phyloP scores from a whole-genome alignment of 345 rosid genomes.

The Citrus mangshanensis region DNA sequence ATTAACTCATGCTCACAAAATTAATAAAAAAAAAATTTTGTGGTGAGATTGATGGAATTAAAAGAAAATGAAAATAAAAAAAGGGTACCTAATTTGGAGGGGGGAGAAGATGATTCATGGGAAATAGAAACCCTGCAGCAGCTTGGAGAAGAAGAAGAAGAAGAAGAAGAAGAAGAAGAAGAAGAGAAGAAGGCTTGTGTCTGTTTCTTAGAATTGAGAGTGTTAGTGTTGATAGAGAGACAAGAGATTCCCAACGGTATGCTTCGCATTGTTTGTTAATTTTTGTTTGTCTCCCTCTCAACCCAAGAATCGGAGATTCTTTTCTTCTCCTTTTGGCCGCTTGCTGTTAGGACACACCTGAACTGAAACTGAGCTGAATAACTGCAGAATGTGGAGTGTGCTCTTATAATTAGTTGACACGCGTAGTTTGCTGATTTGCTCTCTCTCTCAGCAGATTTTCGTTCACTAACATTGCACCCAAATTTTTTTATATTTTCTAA shows the following conservation, averaged over 20 bases:
- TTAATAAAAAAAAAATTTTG: background rate
- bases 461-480: no score
- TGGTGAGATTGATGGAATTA: background rate
- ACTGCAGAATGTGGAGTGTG: background rate
- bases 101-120: constrained; percentile 14
- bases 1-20: background rate
- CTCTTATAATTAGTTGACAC: background rate
- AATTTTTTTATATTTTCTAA: background rate
- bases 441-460: background rate
- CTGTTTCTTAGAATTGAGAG: constrained; percentile 30
- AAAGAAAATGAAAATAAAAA: background rate
- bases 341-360: background rate
- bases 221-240: constrained; percentile 19
- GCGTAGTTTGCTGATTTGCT: background rate
- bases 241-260: constrained; percentile 59
- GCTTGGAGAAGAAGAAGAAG: constrained; percentile 25
- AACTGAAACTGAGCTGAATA: background rate
- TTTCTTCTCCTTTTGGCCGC: background rate
- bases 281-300: constrained; percentile 10
- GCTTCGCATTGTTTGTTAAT: constrained; percentile 57
- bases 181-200: constrained; percentile 26
- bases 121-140: constrained; percentile 31
- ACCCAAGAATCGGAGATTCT: constrained; percentile 13
- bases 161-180: constrained; percentile 28
- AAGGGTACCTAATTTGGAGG: constrained; percentile 42